Conservation (phyloP, 768 basidiomycete species). For the Macrolepiota albuminosa region DNA sequence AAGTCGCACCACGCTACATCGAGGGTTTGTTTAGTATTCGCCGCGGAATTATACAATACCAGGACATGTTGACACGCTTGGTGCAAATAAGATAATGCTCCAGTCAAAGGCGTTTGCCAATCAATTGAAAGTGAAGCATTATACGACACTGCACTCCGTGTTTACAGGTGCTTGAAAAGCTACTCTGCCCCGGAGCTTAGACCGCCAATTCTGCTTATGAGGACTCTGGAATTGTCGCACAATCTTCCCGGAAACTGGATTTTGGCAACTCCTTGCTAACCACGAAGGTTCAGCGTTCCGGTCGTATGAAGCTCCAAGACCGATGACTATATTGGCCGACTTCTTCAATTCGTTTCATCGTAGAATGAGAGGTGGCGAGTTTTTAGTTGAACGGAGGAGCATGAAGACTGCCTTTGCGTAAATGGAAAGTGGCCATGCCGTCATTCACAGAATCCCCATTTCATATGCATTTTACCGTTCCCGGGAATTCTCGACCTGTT, state of each 20-base stretch:
- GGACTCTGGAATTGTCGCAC: not conserved
- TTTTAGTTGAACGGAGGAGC: not conserved
- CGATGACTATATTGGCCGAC: not conserved
- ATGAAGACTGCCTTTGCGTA: not conserved
- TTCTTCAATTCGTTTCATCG: not conserved
- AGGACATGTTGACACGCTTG: not conserved
- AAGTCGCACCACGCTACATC: not conserved
- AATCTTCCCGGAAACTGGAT: not conserved
- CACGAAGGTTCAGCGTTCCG: not conserved
- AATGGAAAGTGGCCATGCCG: not conserved
- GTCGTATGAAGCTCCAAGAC: not conserved
- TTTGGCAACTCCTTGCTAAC: not conserved
- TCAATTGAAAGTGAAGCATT: not conserved
- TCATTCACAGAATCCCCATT: not conserved
- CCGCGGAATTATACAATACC: not conserved
- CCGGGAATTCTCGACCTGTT: not conserved
- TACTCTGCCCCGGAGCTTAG: not conserved
- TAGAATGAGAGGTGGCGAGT: not conserved
- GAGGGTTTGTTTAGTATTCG: no score
- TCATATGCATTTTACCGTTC: not conserved
- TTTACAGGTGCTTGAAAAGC: not conserved
- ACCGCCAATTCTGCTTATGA: not conserved
- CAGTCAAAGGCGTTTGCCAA: not conserved
- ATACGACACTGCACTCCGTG: not conserved
- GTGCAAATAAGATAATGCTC: not conserved